phyloP scores from a whole-genome alignment of 768 basidiomycete species.

The Coprinopsis strossmayeri region DNA sequence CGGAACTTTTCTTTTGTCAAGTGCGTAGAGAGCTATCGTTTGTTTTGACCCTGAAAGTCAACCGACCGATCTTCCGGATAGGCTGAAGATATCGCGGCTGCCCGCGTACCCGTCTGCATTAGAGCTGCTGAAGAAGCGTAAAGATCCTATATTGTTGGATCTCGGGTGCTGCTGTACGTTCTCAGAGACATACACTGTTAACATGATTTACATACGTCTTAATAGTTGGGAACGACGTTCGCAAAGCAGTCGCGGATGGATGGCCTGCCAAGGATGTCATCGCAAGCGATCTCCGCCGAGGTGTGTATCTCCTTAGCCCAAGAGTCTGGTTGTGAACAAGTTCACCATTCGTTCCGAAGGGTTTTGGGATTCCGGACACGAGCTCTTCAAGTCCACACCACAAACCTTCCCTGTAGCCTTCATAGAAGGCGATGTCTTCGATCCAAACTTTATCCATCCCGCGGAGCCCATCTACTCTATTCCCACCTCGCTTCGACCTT shows the following conservation, averaged over 20 bases:
- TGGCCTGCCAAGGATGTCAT: constrained; percentile 30
- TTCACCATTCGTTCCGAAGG: constrained; percentile 22
- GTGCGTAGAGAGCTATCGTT: constrained; percentile 15
- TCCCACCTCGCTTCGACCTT: constrained; percentile 8
- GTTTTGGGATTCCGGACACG: constrained; percentile 58
- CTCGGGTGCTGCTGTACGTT: constrained; percentile 38
- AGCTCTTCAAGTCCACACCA: constrained; percentile 48
- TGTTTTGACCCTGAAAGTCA: background rate
- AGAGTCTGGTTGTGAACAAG: background rate
- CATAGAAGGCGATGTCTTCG: constrained; percentile 48
- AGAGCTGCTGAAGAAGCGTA: constrained; percentile 17
- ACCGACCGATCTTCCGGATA: background rate
- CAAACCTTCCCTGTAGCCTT: constrained; percentile 50
- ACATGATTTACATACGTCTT: background rate
- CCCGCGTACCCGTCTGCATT: constrained; percentile 28
- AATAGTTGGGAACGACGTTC: constrained; percentile 33
- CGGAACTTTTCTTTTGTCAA: constrained; percentile 27
- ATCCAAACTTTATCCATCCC: constrained; percentile 34
- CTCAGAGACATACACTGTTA: background rate
- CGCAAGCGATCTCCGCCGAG: constrained; percentile 29
- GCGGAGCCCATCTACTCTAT: constrained; percentile 15
- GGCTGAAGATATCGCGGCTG: constrained; percentile 27
- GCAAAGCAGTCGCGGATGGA: constrained; percentile 33
- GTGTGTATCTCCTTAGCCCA: constrained; percentile 12
- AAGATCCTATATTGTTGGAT: constrained; percentile 32